Percentiles rank a stretch among this genome's conserved stretches.
Conservation (phyloP, 1,284 basidiomycete species). For the Ustilago trichophora region DNA sequence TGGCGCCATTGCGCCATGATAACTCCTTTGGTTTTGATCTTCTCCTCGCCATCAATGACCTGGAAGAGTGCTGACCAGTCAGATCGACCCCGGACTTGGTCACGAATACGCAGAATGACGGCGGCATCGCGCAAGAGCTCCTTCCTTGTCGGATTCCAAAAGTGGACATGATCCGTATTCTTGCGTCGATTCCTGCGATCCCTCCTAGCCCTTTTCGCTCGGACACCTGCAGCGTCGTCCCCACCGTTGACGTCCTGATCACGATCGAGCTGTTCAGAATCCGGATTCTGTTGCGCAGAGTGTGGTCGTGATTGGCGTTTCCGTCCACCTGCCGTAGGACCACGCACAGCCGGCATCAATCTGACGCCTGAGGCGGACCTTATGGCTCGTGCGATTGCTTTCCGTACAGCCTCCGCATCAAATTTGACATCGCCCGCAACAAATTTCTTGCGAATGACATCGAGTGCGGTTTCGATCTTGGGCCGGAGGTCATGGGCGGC, state of each 20-base stretch:
- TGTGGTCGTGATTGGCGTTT: not conserved
- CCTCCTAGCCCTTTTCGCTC: not conserved
- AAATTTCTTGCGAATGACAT: slow-evolving; percentile 25
- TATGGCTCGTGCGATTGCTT: slow-evolving; percentile 25
- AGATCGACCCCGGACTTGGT: slow-evolving; percentile 72
- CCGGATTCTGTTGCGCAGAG: not conserved
- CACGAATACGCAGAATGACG: slow-evolving; percentile 82
- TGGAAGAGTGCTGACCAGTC: slow-evolving; percentile 79
- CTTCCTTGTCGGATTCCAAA: slow-evolving; percentile 83
- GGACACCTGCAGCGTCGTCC: not conserved
- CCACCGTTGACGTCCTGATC: slow-evolving; percentile 1
- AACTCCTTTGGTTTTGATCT: slow-evolving; percentile 76
- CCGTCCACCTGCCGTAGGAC: slow-evolving; percentile 1
- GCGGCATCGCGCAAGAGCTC: slow-evolving; percentile 84
- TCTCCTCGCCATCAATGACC: slow-evolving; percentile 67
- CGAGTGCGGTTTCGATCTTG: slow-evolving; percentile 34
- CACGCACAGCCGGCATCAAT: slow-evolving; percentile 22
- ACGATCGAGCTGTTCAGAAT: not conserved
- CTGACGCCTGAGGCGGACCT: slow-evolving; percentile 19
- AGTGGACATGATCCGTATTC: slow-evolving; percentile 14
- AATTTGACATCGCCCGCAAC: slow-evolving; percentile 28
- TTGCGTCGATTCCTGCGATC: slow-evolving; percentile 20
- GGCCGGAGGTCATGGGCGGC: slow-evolving; percentile 22
- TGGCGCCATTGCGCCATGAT: slow-evolving; percentile 66
- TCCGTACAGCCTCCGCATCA: slow-evolving; percentile 14